phyloP scores from a whole-genome alignment of 768 basidiomycete species.

The Galerina marginata region DNA sequence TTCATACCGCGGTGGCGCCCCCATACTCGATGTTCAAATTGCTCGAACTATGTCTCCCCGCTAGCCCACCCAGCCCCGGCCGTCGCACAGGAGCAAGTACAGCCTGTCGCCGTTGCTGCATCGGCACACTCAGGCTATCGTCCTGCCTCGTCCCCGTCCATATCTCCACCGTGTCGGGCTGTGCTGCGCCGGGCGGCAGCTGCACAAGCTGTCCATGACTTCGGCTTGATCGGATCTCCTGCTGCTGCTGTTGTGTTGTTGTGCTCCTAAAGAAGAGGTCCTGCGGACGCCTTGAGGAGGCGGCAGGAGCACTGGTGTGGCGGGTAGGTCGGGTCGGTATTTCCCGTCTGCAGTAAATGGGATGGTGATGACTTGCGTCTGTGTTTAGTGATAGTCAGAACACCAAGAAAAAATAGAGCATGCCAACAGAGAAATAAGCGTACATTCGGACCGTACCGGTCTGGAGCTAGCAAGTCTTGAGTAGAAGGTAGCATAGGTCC shows the following conservation, averaged over 20 bases:
- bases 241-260: neutral
- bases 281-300: slow-evolving; percentile 9
- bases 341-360: slow-evolving; percentile 21
- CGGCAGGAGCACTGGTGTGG: slow-evolving; percentile 15
- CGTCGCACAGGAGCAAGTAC: slow-evolving; percentile 1
- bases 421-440: neutral
- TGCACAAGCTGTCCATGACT: neutral
- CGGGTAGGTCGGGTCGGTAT: slow-evolving; percentile 23
- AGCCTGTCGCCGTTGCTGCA: slow-evolving; percentile 2
- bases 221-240: neutral
- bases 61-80: neutral
- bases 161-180: too few species aligned
- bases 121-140: neutral
- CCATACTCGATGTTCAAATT: neutral
- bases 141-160: neutral
- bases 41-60: neutral
- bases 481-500: neutral
- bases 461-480: neutral
- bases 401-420: neutral
- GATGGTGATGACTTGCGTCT: slow-evolving; percentile 16
- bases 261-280: neutral
- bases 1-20: slow-evolving; percentile 2
- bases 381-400: neutral
- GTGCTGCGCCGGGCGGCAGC: too few species aligned
- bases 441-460: slow-evolving; percentile 6